A percentile compares a stretch with the other conserved stretches of the same genome.
phyloP scores from a whole-genome alignment of 2,329 filamentous ascomycete species.

The Calonectria pseudoreteaudii region DNA sequence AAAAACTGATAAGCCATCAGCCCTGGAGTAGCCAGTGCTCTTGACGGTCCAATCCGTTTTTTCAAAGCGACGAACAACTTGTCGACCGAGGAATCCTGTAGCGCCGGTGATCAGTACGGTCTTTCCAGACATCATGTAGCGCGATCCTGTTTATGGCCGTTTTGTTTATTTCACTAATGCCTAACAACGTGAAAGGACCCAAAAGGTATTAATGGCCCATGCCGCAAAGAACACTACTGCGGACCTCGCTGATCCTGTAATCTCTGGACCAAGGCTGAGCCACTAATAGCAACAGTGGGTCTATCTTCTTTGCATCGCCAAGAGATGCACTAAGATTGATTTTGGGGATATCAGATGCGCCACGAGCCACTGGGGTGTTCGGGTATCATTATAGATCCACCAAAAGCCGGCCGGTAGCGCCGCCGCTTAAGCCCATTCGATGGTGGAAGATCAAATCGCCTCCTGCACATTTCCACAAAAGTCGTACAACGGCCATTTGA shows the following conservation, averaged over 20 bases:
- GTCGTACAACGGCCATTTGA: not conserved
- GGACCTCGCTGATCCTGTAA: not conserved
- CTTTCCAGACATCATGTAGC: slow-evolving; percentile 36
- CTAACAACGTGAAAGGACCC: not conserved
- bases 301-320: not conserved
- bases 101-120: slow-evolving; percentile 85
- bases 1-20: slow-evolving; percentile 75
- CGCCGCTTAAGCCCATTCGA: not conserved
- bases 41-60: slow-evolving; percentile 71
- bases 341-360: not conserved
- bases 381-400: not conserved
- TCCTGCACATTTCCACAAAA: not conserved
- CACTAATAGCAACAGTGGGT: not conserved
- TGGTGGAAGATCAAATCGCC: not conserved
- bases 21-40: slow-evolving; percentile 80
- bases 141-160: not conserved
- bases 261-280: not conserved
- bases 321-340: not conserved
- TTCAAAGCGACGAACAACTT: slow-evolving; percentile 79
- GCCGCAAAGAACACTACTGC: not conserved
- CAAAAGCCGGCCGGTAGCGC: not conserved
- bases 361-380: not conserved
- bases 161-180: not conserved
- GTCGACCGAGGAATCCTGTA: slow-evolving; percentile 84
- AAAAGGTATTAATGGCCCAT: not conserved